phyloP scores from a whole-genome alignment of 2,329 filamentous ascomycete species.

The Cercospora sojina region DNA sequence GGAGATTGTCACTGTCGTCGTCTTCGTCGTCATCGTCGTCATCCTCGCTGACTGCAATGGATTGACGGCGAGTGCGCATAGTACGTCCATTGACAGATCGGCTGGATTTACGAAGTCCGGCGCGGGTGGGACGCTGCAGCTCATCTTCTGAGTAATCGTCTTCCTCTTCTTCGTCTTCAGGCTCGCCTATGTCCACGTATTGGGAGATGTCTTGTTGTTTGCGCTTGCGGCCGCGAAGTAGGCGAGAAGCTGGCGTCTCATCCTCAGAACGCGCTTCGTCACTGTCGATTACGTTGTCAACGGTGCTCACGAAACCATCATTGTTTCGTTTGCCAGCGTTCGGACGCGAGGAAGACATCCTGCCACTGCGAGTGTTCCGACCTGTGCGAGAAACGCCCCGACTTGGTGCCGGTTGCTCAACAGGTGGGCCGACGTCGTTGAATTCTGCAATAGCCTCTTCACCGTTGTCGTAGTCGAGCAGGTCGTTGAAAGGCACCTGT shows the following conservation, averaged over 20 bases:
- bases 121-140: slow-evolving; percentile 19
- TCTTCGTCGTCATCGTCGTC: slow-evolving; percentile 34
- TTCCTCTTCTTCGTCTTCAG: slow-evolving; percentile 29
- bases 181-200: slow-evolving; percentile 26
- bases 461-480: slow-evolving; percentile 50
- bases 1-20: slow-evolving; percentile 29
- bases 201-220: slow-evolving; percentile 27
- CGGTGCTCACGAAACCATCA: slow-evolving; percentile 34
- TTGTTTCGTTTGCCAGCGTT: slow-evolving; percentile 12
- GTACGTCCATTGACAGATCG: slow-evolving; percentile 12
- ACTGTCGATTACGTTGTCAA: slow-evolving; percentile 30
- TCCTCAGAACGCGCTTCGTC: slow-evolving; percentile 28
- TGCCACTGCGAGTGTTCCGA: slow-evolving; percentile 16
- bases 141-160: slow-evolving; percentile 27
- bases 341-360: slow-evolving; percentile 32
- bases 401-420: slow-evolving; percentile 6
- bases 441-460: slow-evolving; percentile 47
- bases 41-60: slow-evolving; percentile 14
- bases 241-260: slow-evolving; percentile 21
- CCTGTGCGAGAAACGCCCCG: slow-evolving; percentile 9
- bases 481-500: slow-evolving; percentile 49
- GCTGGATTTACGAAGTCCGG: slow-evolving; percentile 22
- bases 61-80: slow-evolving; percentile 20
- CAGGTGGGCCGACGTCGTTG: slow-evolving; percentile 28
- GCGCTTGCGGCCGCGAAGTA: slow-evolving; percentile 25